These are phyloP conservation scores for Erysimum cheiranthoides DNA, from an alignment of 345 rosid genomes.

Conservation along the genomic window DNA sequence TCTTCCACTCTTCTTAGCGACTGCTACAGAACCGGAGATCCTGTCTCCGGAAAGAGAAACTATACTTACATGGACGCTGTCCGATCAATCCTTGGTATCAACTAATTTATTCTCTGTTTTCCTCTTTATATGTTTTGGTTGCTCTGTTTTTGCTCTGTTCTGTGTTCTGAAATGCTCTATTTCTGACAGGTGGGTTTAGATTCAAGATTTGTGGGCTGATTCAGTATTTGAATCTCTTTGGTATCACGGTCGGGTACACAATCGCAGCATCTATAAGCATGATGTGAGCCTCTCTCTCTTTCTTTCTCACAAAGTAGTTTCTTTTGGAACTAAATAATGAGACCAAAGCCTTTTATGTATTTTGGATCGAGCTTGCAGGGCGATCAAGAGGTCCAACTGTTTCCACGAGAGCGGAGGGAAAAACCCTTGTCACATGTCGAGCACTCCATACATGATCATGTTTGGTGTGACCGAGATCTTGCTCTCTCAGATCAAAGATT, in stretches of 20 bases:
- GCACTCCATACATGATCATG: constrained; percentile 79
- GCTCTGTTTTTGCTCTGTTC: constrained; percentile 7
- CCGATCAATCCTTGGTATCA: constrained; percentile 71
- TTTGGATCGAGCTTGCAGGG: constrained; percentile 50
- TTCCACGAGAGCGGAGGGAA: constrained; percentile 69
- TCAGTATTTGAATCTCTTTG: constrained; percentile 75
- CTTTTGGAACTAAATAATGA: neutral
- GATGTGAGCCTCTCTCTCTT: constrained; percentile 55
- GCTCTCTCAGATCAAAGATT: constrained; percentile 81
- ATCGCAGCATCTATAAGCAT: constrained; percentile 82
- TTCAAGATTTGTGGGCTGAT: constrained; percentile 66
- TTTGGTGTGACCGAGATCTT: constrained; percentile 71
- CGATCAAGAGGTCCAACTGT: constrained; percentile 77
- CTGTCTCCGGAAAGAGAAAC: constrained; percentile 68
- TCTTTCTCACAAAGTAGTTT: constrained; percentile 2
- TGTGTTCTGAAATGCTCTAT: constrained; percentile 22
- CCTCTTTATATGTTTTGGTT: neutral
- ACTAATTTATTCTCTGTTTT: neutral
- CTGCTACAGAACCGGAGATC: constrained; percentile 72
- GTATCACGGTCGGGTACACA: constrained; percentile 71
- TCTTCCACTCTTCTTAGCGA: constrained; percentile 71
- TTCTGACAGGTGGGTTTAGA: constrained; percentile 64
- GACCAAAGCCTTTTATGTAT: neutral
- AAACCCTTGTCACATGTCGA: constrained; percentile 66
- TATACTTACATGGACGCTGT: constrained; percentile 84